Percentiles rank a stretch among this genome's conserved stretches.
These are phyloP conservation scores for Emergomyces africanus DNA, from an alignment of 2,329 filamentous ascomycete genomes.

Conservation along the genomic window DNA sequence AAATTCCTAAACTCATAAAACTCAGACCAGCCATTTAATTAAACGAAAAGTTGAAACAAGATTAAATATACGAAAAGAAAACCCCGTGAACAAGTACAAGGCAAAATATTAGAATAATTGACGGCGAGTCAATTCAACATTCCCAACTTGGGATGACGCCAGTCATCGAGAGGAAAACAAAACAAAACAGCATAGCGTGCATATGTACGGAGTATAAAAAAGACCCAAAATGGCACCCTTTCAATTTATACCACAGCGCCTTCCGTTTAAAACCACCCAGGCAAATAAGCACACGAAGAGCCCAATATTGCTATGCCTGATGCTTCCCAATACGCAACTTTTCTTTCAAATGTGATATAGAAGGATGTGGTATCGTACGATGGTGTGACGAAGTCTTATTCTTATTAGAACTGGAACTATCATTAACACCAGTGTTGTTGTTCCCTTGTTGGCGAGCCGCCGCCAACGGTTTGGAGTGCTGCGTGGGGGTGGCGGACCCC, in stretches of 20 bases:
- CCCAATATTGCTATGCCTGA: background rate
- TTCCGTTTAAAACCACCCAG: background rate
- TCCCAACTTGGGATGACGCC: background rate
- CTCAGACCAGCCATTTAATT: too few species aligned
- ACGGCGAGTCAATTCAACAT: too few species aligned
- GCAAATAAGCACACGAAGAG: background rate
- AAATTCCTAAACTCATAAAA: too few species aligned
- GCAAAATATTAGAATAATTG: too few species aligned
- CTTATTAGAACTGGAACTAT: background rate
- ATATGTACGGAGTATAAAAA: background rate
- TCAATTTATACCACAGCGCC: background rate
- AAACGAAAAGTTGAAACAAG: background rate
- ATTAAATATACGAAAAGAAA: too few species aligned
- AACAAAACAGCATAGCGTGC: background rate
- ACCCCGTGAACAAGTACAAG: too few species aligned
- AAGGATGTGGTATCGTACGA: background rate
- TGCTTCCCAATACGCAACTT: conserved; percentile 21
- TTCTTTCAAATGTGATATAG: conserved; percentile 19
- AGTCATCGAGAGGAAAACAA: too few species aligned
- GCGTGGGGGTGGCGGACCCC: background rate
- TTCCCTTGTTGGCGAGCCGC: background rate
- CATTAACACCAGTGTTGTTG: background rate
- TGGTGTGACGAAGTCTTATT: background rate
- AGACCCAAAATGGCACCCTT: background rate
- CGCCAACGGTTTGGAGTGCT: background rate